phyloP scores from a whole-genome alignment of 2,329 filamentous ascomycete species.

The Colletotrichum destructivum region DNA sequence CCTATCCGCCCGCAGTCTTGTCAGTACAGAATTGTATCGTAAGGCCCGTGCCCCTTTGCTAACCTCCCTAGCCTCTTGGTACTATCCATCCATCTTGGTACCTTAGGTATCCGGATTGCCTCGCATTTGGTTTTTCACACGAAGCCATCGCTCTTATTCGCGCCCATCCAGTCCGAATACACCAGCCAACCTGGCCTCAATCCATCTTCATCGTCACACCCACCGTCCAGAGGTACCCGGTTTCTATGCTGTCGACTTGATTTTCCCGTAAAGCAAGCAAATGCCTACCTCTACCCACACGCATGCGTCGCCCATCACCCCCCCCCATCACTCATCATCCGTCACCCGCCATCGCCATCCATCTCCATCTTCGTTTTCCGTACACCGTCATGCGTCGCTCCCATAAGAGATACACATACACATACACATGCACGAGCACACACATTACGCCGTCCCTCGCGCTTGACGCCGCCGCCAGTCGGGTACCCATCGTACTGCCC shows the following conservation, averaged over 20 bases:
- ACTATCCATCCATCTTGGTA: no score
- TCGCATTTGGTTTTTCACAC: neutral
- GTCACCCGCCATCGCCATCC: neutral
- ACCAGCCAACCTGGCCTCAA: neutral
- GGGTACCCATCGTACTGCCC: slow-evolving; percentile 34
- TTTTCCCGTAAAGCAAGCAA: no score
- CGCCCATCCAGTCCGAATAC: neutral
- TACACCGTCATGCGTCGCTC: neutral
- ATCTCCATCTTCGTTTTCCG: neutral
- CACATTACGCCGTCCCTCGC: neutral
- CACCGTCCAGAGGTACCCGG: neutral
- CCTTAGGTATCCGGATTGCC: neutral
- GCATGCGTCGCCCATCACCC: slow-evolving; percentile 1
- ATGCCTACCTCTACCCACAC: neutral
- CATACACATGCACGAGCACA: neutral
- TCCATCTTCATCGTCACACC: neutral
- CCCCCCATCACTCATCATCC: neutral
- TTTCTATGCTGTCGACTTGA: neutral
- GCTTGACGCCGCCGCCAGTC: slow-evolving; percentile 22
- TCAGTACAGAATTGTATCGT: slow-evolving; percentile 1
- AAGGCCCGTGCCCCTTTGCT: slow-evolving; percentile 20
- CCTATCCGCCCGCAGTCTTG: neutral
- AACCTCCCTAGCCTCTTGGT: neutral
- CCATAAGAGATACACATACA: neutral
- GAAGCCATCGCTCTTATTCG: neutral